Evolutionary conservation across 1,284 basidiomycete genomes (phyloP), one percentile per base, ranked within the genome.

Genomic region (Naganishia liquefaciens): DNA sequence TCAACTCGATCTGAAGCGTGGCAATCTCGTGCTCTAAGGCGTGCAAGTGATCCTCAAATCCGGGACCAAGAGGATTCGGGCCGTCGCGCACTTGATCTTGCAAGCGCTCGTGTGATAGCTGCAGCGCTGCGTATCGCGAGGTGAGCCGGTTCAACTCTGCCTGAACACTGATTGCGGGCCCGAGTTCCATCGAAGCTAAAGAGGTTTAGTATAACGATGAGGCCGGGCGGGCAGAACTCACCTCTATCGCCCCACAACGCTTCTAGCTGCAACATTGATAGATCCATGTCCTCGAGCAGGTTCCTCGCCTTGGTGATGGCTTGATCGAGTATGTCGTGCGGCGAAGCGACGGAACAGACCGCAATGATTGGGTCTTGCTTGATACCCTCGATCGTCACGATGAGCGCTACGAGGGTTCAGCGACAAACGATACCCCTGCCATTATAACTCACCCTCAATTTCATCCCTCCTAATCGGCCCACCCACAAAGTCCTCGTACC

Each of bases 401-500:
- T 75, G 6, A 88, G 77, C 25, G 80, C 84, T 71, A 64, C 6
- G 25, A 39, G 46, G 37, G 21, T 57, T 55, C 23, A 28, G 39
- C n/a, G 3, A 23, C 46, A 30, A 11, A 17, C 33, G 30, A 37
- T 30, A 28, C 23, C 53, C 27, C 21, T 27, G 50, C 62, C 60
- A 55, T n/a, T 13, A 30, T 27, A 44, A 76, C 83, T 75, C 70
- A 90, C 90, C 83, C 65, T 88, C 85, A 17, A 93, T 82, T 72
- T 93, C 90, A 25, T 81, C 80, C 54, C 89, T 80, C 68, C 87
- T 87, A 3, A 93, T 77, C 0, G 84, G 82, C 25, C 74, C 53
- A 0, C 51, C 66, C 25, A 50, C 62, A 6, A 77, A 53, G 0
- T 67, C 68, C 6, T 77, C 75, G 2, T 66, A 68, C 1, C 75